These are phyloP conservation scores for Xylaria sp. DNA, from an alignment of 2,329 filamentous ascomycete genomes.

Conservation along the genomic window DNA sequence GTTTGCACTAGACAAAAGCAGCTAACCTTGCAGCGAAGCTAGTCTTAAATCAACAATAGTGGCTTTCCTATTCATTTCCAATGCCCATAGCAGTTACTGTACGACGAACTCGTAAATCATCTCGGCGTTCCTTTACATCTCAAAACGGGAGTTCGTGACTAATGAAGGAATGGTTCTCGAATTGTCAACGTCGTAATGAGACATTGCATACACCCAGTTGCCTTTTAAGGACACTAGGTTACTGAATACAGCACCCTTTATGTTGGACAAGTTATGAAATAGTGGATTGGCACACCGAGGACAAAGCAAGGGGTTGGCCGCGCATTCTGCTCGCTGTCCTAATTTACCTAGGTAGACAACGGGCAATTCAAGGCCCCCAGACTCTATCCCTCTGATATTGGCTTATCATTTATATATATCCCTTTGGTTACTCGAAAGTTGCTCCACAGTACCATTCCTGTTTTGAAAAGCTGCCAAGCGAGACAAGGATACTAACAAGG, in stretches of 20 bases:
- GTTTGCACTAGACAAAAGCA: conserved; percentile 39
- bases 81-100: conserved; percentile 32
- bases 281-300: conserved; percentile 6
- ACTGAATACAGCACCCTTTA: conserved; percentile 15
- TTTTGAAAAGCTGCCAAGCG: conserved; percentile 41
- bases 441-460: conserved; percentile 34
- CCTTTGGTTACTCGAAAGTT: conserved; percentile 2
- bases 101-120: conserved; percentile 10
- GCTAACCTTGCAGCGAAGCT: conserved; percentile 31
- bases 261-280: background rate
- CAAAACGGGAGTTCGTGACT: conserved; percentile 25
- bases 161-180: conserved; percentile 29
- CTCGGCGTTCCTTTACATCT: conserved; percentile 28
- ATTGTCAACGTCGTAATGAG: conserved; percentile 24
- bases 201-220: conserved; percentile 24
- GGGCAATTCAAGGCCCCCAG: conserved; percentile 12
- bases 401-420: conserved; percentile 12
- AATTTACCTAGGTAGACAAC: conserved; percentile 20
- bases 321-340: conserved; percentile 14
- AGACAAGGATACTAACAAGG: conserved; percentile 29
- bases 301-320: conserved; percentile 36
- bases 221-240: conserved; percentile 23
- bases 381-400: conserved; percentile 10
- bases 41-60: conserved; percentile 30
- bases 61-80: conserved; percentile 39